Percentiles rank a stretch among this genome's conserved stretches.
Conservation (phyloP, 345 rosid species). For the Salix suchowensis region DNA sequence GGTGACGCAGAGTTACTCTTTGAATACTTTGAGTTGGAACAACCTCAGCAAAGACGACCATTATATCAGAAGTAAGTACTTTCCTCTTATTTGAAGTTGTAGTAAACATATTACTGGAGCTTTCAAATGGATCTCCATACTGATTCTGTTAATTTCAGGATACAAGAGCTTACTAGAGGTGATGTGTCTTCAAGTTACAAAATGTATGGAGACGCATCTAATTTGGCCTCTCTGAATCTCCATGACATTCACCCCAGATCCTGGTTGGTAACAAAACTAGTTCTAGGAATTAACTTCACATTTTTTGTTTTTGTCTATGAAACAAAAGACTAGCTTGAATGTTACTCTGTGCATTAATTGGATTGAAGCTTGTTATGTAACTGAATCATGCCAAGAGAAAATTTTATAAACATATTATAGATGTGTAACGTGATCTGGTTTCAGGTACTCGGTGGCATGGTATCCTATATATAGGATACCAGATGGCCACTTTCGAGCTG, state of each 20-base stretch:
- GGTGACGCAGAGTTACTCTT: constrained; percentile 40
- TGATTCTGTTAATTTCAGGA: constrained; percentile 29
- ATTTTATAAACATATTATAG: neutral
- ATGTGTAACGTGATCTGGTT: constrained; percentile 9
- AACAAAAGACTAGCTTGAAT: neutral
- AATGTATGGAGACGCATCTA: constrained; percentile 42
- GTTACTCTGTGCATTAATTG: neutral
- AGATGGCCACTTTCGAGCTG: constrained; percentile 54
- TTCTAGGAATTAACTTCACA: neutral
- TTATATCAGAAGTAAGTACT: constrained; percentile 47
- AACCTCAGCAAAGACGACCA: constrained; percentile 50
- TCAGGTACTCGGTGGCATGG: constrained; percentile 67
- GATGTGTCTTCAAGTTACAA: constrained; percentile 24
- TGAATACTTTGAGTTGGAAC: constrained; percentile 55
- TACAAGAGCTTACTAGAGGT: constrained; percentile 40
- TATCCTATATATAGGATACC: constrained; percentile 65
- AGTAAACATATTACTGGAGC: neutral
- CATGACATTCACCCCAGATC: constrained; percentile 49
- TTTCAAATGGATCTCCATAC: neutral
- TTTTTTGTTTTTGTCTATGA: neutral
- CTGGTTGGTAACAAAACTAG: constrained; percentile 37
- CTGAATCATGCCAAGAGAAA: neutral
- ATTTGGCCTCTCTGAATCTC: constrained; percentile 31
- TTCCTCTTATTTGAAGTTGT: neutral
- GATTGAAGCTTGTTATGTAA: neutral